These are phyloP conservation scores for Capniomyces stellatus DNA, from an alignment of 371 early-diverging fungal genomes.

Conservation along the genomic window DNA sequence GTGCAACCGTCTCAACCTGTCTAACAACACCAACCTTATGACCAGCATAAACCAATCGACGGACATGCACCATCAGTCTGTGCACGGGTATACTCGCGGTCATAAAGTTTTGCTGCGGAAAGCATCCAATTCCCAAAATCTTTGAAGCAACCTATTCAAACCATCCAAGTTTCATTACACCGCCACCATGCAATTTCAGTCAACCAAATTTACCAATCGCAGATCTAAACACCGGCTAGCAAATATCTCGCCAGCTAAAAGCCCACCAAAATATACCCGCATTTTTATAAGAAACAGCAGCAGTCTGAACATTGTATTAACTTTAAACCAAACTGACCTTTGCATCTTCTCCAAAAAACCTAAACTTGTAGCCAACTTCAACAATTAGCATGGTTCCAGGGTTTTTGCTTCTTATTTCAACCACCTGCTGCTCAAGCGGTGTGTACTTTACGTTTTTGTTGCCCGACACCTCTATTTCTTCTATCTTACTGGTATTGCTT, in stretches of 20 bases:
- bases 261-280: too few relatives aligned
- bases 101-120: conserved; percentile 44
- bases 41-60: conserved; percentile 59
- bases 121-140: conserved; percentile 50
- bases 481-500: too few relatives aligned
- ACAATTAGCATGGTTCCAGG: conserved; percentile 54
- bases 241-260: too few relatives aligned
- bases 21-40: conserved; percentile 69
- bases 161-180: too few relatives aligned
- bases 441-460: conserved; percentile 31
- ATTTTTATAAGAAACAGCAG: too few relatives aligned
- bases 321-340: conserved; percentile 35
- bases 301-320: too few relatives aligned
- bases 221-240: too few relatives aligned
- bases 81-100: conserved; percentile 64
- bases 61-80: conserved; percentile 54
- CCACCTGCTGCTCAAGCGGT: conserved; percentile 60
- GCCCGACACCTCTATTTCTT: conserved; percentile 2
- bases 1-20: conserved; percentile 72
- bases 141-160: conserved; percentile 48
- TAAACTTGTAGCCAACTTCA: conserved; percentile 79
- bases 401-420: conserved; percentile 46
- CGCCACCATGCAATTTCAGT: too few relatives aligned
- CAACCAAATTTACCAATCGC: too few relatives aligned
- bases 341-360: conserved; percentile 65